Conservation (phyloP, 441 rosid genomes). For the Daphne laureola region DNA sequence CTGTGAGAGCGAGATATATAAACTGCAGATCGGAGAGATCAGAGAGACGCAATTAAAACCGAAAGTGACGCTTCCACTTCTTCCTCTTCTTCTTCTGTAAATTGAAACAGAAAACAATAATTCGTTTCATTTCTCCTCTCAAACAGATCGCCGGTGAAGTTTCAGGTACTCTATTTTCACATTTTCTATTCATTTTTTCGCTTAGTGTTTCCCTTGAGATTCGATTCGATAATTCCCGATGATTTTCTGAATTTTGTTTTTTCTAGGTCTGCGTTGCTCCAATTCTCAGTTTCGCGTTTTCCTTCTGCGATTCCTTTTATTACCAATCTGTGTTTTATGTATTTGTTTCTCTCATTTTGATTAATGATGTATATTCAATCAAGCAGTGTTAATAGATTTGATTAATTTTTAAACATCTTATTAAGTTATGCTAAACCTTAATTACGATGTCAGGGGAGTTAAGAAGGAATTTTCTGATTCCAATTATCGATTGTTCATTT, state of each 20-base stretch:
- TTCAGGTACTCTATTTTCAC: constrained; percentile 14
- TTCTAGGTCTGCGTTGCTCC: not conserved
- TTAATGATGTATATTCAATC: no score
- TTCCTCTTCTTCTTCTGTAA: not conserved
- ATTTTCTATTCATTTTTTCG: not conserved
- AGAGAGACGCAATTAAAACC: not conserved
- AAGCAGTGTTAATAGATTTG: no score
- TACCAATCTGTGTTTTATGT: no score
- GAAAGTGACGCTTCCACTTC: not conserved
- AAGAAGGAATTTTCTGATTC: not conserved
- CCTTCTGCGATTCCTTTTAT: no score
- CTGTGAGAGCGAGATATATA: not conserved
- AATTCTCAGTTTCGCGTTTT: not conserved
- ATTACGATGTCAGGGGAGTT: not conserved
- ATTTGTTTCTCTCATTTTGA: no score
- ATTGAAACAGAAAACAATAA: not conserved
- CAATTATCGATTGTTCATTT: constrained; percentile 7
- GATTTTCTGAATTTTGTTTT: not conserved
- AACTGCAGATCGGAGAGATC: not conserved
- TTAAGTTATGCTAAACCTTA: no score
- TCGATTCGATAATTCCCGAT: not conserved
- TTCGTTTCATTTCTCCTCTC: not conserved
- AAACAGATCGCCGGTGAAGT: constrained; percentile 5
- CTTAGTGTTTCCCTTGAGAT: no score
- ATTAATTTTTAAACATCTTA: no score